Base-by-base conservation (phyloP, 306 rosid species). In the Ammopiptanthus mongolicus region DNA sequence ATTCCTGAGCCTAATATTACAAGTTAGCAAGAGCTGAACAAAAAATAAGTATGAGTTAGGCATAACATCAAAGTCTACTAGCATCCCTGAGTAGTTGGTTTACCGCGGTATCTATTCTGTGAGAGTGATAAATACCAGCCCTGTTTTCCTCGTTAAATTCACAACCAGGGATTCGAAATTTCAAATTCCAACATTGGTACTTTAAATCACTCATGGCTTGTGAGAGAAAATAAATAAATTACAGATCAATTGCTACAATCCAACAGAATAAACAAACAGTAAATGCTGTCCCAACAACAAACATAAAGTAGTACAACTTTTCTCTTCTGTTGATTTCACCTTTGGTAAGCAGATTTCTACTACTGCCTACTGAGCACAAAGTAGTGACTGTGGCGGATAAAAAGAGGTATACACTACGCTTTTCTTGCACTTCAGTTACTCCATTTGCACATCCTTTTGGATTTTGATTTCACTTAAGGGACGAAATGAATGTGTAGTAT, bases 181-280 rank as follows among this genome's bases (percentile, higher is more conserved):
- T 74, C 80, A 73, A 80, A 74, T 65, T 51, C 61, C 75, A 66
- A 58, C 36, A 58, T 47, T 42, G 48, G 75, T 44, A 53, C 57
- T 46, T 58, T 21, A 80, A 62, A 80, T 66, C 84, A 80, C 47
- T 66, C 84, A 66, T 51, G 80, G 39, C 84, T 67, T 74, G 80
- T 80, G 73, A 50, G 57, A 80, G 36, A 28, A 80, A 60, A 23
- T 59, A 55, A 36, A 58, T 69, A 69, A 58, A 60, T 47, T 46
- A 59, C 28, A 25, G 46, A 39, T 41, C 50, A 59, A 69, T 47
- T 58, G n/a, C 53, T 57, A 23, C 69, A 56, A 68, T 51, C 71
- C 74, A 50, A 23, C 48, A 18, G 65, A 67, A 66, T 46, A 57
- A 57, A 21, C 59, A 61, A 69, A 69, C 31, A 81, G 77, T 61